phyloP scores from a whole-genome alignment of 345 rosid species.

The Lumnitzera racemosa region DNA sequence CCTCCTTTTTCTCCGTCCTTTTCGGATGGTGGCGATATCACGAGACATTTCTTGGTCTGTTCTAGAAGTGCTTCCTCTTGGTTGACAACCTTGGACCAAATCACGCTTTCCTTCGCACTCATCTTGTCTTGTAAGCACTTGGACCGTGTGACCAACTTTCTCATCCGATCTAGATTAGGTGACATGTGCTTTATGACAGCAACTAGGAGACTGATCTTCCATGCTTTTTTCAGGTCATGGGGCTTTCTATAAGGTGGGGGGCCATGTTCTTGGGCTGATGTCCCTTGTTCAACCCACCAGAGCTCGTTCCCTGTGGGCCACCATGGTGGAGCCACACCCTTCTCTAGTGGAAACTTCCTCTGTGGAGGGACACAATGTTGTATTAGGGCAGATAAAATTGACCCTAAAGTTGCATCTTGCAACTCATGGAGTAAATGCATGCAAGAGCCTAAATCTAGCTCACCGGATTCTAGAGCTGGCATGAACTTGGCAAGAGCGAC shows the following conservation, averaged over 20 bases:
- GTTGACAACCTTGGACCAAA: slow-evolving; percentile 50
- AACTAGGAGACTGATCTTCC: slow-evolving; percentile 66
- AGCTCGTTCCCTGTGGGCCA: slow-evolving; percentile 53
- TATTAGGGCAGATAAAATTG: slow-evolving; percentile 59
- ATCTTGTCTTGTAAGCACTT: slow-evolving; percentile 69
- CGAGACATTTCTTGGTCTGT: slow-evolving; percentile 23
- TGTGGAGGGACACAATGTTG: slow-evolving; percentile 63
- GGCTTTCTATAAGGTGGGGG: slow-evolving; percentile 64
- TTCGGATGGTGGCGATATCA: slow-evolving; percentile 16
- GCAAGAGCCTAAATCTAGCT: slow-evolving; percentile 20
- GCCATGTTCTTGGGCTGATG: slow-evolving; percentile 28
- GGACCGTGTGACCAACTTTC: slow-evolving; percentile 48
- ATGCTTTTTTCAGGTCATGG: slow-evolving; percentile 59
- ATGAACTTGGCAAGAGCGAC: slow-evolving; percentile 27
- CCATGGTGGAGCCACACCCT: slow-evolving; percentile 65
- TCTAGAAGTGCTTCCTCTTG: slow-evolving; percentile 42
- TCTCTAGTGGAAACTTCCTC: slow-evolving; percentile 50
- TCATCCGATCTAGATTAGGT: slow-evolving; percentile 31
- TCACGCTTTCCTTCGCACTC: slow-evolving; percentile 50
- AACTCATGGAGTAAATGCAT: slow-evolving; percentile 47
- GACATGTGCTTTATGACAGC: slow-evolving; percentile 63
- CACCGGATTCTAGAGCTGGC: slow-evolving; percentile 14
- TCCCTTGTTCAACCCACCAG: slow-evolving; percentile 67
- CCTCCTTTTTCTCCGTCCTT: slow-evolving; percentile 12
- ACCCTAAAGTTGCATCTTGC: slow-evolving; percentile 62